Evolutionary conservation across 2,329 filamentous ascomycete genomes (phyloP).

Genomic region (Rutstroemia sp.): DNA sequence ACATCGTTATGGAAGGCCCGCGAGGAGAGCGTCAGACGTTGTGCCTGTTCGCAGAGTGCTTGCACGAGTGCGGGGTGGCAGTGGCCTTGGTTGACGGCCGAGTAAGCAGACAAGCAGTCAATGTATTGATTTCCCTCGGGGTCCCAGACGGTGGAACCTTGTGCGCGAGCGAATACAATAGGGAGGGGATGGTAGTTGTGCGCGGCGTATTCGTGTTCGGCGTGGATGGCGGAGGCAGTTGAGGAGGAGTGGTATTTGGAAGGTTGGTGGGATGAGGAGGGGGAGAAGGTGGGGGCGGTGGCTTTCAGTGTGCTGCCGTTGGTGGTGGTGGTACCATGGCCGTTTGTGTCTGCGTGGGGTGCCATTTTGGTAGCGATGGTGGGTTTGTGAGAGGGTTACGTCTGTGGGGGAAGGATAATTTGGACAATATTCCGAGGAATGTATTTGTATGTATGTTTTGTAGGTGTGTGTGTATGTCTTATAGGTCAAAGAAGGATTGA

Average conservation of each 20-base stretch:
- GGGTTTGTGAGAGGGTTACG: too few species aligned
- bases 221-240: conserved; percentile 68
- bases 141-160: conserved; percentile 89
- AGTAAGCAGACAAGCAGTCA: conserved; percentile 97
- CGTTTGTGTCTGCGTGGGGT: conserved; percentile 44
- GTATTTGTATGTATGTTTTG: neutral
- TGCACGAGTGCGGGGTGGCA: conserved; percentile 95
- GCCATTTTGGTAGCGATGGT: conserved; percentile 38
- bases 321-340: conserved; percentile 18
- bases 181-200: conserved; percentile 99
- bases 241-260: conserved; percentile 65
- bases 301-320: conserved; percentile 30
- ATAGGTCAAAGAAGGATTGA: neutral
- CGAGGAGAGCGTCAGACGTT: conserved; percentile 83
- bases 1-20: conserved; percentile 98
- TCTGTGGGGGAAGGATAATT: too few species aligned
- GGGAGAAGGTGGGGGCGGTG: conserved; percentile 28
- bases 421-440: neutral
- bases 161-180: conserved; percentile 81
- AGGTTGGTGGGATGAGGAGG: conserved; percentile 14
- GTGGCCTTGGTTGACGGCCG: conserved; percentile 95
- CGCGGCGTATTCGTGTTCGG: conserved; percentile 79
- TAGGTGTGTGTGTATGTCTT: neutral
- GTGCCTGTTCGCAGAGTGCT: conserved; percentile 81
- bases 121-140: conserved; percentile 93